A percentile compares a stretch with the other conserved stretches of the same genome.
Conservation (phyloP, 257 asterid species). For the Cynanchum wilfordii region DNA sequence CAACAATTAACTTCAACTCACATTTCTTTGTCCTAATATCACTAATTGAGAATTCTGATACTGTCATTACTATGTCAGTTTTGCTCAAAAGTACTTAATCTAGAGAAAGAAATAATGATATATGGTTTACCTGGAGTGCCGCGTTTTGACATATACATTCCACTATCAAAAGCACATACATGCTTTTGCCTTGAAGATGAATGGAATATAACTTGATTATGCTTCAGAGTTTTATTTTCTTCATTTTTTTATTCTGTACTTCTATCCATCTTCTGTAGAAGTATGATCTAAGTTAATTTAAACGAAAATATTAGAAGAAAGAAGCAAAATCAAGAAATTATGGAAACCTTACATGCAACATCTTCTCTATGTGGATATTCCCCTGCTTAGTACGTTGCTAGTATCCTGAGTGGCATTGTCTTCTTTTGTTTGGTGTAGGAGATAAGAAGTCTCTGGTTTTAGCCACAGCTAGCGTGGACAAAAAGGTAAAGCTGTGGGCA, state of each 20-base stretch:
- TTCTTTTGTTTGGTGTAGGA: constrained; percentile 38
- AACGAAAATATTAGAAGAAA: neutral
- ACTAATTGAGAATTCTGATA: neutral
- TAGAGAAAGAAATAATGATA: too few relatives aligned
- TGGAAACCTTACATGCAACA: neutral
- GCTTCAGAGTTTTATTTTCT: neutral
- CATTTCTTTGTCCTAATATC: neutral
- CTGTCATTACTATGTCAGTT: neutral
- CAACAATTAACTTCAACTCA: neutral
- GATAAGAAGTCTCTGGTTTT: constrained; percentile 40
- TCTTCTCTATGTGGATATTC: neutral
- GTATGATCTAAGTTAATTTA: neutral
- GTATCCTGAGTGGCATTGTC: neutral
- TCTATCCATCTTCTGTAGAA: neutral
- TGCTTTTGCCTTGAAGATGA: neutral
- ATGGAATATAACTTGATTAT: neutral
- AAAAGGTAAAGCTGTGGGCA: constrained; percentile 93
- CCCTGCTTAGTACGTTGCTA: neutral
- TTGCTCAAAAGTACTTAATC: neutral
- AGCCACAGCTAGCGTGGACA: constrained; percentile 81
- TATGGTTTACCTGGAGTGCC: neutral
- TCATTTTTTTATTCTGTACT: neutral
- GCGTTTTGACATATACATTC: neutral
- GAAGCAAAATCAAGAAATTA: neutral
- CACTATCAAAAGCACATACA: neutral